Evolutionary conservation across 2,329 filamentous ascomycete species (phyloP).

Genomic region (Chaetothyriales sp.): DNA sequence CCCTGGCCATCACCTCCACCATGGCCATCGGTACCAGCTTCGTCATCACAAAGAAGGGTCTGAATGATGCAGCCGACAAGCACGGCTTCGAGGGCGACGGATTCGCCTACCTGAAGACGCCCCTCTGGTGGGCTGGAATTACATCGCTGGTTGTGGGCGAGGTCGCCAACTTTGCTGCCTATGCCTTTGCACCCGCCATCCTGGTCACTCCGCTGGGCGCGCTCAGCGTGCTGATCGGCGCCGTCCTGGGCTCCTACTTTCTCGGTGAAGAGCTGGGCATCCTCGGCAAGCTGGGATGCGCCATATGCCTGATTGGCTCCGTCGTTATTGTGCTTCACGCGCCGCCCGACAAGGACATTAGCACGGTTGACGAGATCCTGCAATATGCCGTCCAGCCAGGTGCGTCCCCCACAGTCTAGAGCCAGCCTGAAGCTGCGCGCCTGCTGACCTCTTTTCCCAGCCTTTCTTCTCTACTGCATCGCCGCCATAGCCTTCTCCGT

Average conservation of each 20-base stretch:
- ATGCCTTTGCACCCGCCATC: conserved; percentile 97
- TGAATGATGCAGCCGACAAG: conserved; percentile 76
- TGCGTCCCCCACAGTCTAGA: conserved; percentile 29
- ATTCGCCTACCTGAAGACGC: conserved; percentile 82
- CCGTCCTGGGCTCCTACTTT: conserved; percentile 89
- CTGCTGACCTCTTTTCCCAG: conserved; percentile 31
- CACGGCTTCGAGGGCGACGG: conserved; percentile 96
- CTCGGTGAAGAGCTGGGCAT: conserved; percentile 78
- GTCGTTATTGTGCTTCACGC: conserved; percentile 97
- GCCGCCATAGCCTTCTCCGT: conserved; percentile 68
- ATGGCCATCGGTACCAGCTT: conserved; percentile 66
- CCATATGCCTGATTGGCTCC: conserved; percentile 87
- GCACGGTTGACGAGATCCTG: conserved; percentile 83
- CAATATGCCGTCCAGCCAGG: conserved; percentile 81
- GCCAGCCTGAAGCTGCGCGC: background rate
- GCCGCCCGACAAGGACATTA: conserved; percentile 79
- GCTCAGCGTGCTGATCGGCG: conserved; percentile 84
- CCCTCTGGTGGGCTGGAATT: conserved; percentile 96
- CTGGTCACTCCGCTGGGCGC: conserved; percentile 89
- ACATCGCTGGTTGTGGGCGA: conserved; percentile 81
- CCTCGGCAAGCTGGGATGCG: conserved; percentile 84
- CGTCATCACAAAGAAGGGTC: conserved; percentile 97
- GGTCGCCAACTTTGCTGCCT: conserved; percentile 92
- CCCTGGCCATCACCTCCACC: conserved; percentile 33
- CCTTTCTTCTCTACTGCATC: conserved; percentile 75